These are phyloP conservation scores for Grosmannia huntii DNA, from an alignment of 2,329 filamentous ascomycete species.

Conservation along the genomic window DNA sequence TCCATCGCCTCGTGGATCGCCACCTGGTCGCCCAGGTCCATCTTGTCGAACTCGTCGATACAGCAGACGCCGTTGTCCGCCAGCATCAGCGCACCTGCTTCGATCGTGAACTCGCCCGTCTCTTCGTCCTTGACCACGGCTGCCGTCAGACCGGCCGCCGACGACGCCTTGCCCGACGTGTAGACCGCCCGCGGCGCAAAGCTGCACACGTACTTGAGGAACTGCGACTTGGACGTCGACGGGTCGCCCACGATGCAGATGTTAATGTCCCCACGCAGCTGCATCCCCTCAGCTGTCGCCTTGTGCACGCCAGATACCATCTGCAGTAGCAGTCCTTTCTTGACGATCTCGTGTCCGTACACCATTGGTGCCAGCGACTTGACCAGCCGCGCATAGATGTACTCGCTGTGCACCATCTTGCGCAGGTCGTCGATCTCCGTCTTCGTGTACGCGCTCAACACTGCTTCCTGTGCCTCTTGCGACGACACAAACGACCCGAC, in stretches of 20 bases:
- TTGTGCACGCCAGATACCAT: slow-evolving; percentile 95
- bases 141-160: slow-evolving; percentile 90
- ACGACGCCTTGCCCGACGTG: slow-evolving; percentile 94
- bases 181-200: slow-evolving; percentile 96
- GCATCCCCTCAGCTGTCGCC: slow-evolving; percentile 84
- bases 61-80: slow-evolving; percentile 95
- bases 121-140: slow-evolving; percentile 97
- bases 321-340: slow-evolving; percentile 89
- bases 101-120: slow-evolving; percentile 96
- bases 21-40: slow-evolving; percentile 94
- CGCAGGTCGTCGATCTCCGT: slow-evolving; percentile 86
- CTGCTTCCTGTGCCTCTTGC: slow-evolving; percentile 58
- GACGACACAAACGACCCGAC: slow-evolving; percentile 29
- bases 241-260: slow-evolving; percentile 97
- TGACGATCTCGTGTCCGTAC: slow-evolving; percentile 93
- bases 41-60: slow-evolving; percentile 99
- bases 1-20: slow-evolving; percentile 99
- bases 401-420: slow-evolving; percentile 85
- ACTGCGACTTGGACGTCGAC: slow-evolving; percentile 94
- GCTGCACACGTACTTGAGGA: slow-evolving; percentile 94
- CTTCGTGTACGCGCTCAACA: slow-evolving; percentile 72
- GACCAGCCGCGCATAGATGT: slow-evolving; percentile 86
- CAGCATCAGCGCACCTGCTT: slow-evolving; percentile 94
- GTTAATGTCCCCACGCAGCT: slow-evolving; percentile 92
- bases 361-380: slow-evolving; percentile 94